Percentiles rank a stretch among this genome's conserved stretches.
phyloP scores from a whole-genome alignment of 2,329 filamentous ascomycete genomes.

The Microdochium paspali region DNA sequence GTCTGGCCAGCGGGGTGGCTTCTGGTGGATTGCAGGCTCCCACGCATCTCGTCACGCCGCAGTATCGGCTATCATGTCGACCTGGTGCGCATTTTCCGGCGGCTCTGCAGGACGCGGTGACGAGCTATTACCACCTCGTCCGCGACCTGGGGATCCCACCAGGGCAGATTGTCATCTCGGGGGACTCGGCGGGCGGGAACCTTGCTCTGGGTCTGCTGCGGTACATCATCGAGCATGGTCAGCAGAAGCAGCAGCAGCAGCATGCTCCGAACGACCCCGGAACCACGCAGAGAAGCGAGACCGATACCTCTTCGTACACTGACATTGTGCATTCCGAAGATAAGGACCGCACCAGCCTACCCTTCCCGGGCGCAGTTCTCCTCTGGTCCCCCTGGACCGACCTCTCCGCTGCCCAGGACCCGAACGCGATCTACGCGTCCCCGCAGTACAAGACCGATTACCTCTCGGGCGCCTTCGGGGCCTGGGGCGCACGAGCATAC shows the following conservation, averaged over 20 bases:
- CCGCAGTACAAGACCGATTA: constrained; percentile 23
- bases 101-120: constrained; percentile 33
- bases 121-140: constrained; percentile 30
- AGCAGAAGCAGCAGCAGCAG: background rate
- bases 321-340: background rate
- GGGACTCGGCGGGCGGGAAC: constrained; percentile 37
- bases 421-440: constrained; percentile 9
- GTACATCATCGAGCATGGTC: constrained; percentile 30
- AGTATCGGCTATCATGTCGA: constrained; percentile 33
- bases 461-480: constrained; percentile 22
- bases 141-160: constrained; percentile 24
- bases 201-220: constrained; percentile 28
- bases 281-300: too few relatives aligned
- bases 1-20: constrained; percentile 3
- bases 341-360: constrained; percentile 15
- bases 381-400: constrained; percentile 18
- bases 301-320: too few relatives aligned
- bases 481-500: constrained; percentile 28
- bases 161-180: constrained; percentile 27
- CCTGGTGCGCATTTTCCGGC: constrained; percentile 30
- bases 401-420: constrained; percentile 1
- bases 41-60: constrained; percentile 23
- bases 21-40: constrained; percentile 14
- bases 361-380: constrained; percentile 23
- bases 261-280: too few relatives aligned